A percentile compares a stretch with the other conserved stretches of the same genome.
Evolutionary conservation across 108 stramenopile genomes (phyloP).

Genomic region (Nannochloropsis salina): DNA sequence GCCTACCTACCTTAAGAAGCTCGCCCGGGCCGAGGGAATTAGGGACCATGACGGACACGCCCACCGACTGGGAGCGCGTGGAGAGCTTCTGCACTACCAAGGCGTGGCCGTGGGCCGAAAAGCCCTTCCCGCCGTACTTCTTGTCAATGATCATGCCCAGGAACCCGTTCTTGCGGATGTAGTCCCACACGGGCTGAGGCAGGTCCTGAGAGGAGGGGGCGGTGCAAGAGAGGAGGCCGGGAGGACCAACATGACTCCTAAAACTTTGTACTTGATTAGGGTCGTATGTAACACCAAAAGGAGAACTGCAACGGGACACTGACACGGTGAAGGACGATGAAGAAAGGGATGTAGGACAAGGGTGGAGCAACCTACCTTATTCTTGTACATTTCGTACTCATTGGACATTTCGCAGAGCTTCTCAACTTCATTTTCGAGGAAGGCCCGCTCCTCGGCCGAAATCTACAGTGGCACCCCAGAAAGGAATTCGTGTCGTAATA

Average conservation of each 20-base stretch:
- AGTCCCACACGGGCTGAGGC: conserved; percentile 50
- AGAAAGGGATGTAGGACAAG: neutral
- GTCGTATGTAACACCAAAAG: neutral
- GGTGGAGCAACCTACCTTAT: conserved; percentile 19
- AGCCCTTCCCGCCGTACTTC: conserved; percentile 90
- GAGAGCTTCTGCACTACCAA: conserved; percentile 77
- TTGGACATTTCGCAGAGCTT: conserved; percentile 76
- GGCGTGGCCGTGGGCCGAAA: conserved; percentile 84
- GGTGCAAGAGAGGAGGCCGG: neutral
- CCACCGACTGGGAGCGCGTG: conserved; percentile 55
- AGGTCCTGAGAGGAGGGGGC: conserved; percentile 33
- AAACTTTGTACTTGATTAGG: neutral
- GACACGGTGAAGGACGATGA: neutral
- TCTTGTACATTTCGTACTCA: conserved; percentile 78
- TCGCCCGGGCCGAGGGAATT: conserved; percentile 96
- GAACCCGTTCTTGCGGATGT: conserved; percentile 82
- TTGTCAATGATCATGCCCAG: conserved; percentile 94
- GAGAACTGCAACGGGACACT: neutral
- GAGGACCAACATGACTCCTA: neutral
- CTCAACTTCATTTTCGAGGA: conserved; percentile 55
- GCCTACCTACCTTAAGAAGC: conserved; percentile 64
- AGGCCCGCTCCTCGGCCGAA: neutral
- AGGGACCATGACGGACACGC: conserved; percentile 85
- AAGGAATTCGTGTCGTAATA: neutral
- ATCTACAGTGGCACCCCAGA: neutral